These are phyloP conservation scores for Graphilbum ipis-grandicollis DNA, from an alignment of 2,329 filamentous ascomycete species.

Conservation along the genomic window DNA sequence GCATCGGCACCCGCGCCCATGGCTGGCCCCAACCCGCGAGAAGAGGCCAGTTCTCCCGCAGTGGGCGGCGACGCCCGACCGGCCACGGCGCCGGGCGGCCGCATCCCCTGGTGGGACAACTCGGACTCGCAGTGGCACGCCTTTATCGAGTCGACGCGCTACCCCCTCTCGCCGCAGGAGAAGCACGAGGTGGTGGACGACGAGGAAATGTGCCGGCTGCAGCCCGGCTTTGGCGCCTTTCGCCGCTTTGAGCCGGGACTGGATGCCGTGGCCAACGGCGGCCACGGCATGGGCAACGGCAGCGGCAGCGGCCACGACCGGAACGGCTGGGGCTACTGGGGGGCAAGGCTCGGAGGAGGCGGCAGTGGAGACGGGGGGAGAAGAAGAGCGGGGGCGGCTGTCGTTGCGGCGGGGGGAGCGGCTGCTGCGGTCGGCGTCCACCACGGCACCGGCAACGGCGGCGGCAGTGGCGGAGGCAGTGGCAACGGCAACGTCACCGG, in stretches of 20 bases:
- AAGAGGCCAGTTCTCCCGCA: no score
- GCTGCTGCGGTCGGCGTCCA: conserved; percentile 20
- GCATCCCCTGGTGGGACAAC: conserved; percentile 10
- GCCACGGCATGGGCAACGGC: conserved; percentile 9
- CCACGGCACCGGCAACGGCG: conserved; percentile 3
- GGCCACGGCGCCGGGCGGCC: no score
- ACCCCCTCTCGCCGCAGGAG: conserved; percentile 28
- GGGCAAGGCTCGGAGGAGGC: no score
- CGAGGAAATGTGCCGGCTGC: conserved; percentile 23
- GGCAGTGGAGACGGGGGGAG: no score
- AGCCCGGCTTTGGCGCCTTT: conserved; percentile 27
- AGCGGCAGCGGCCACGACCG: conserved; percentile 9
- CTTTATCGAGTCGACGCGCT: conserved; percentile 35
- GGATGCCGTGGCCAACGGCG: conserved; percentile 19
- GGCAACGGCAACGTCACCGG: neutral
- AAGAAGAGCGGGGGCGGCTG: no score
- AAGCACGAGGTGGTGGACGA: conserved; percentile 29
- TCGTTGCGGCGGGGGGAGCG: no score
- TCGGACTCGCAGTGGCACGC: conserved; percentile 30
- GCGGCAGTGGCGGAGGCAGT: conserved; percentile 9
- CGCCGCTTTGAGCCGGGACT: conserved; percentile 12
- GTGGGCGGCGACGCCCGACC: no score
- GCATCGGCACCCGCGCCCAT: no score
- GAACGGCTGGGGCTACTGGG: no score
- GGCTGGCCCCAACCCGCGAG: no score